Evolutionary conservation across 768 basidiomycete species (phyloP), one percentile per base, ranked within the genome.

Genomic region (Tubosaeta brunneosetosa): DNA sequence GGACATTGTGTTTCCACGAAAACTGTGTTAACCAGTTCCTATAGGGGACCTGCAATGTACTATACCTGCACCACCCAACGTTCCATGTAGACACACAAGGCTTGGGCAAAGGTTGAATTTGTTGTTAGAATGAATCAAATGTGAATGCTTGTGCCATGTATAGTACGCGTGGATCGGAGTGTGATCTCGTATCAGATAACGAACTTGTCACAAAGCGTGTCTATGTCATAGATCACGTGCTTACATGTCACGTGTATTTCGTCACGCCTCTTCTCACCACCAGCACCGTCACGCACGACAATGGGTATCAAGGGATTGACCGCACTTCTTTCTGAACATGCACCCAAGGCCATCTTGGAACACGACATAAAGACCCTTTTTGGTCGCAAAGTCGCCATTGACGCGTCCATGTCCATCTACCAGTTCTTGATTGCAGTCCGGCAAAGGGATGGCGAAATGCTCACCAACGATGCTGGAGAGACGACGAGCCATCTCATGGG

Each of bases 401-500:
- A 99, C 77, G 97, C 97, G 66, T 94, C 91, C 55, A 93, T 94
- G 91, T 90, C 86, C 3, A 94, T 94, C 47, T 95, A 94, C 77
- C 93, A 95, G 66, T 99, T 99, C 71, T 83, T 99, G 53, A 98
- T 99, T 53, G 97, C 97, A 17, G 97, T 98, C 11, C 81, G 97
- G 29, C 94, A 95, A 71, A 86, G 84, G 67, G 97, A 98, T 67
- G 97, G 97, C 17, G 93, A 98, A 71, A 82, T 94, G 78, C 80
- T 99, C 59, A 95, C 88, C 61, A 97, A 97, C 65, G 95, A 98
- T n/a, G 84, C 86, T 0, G 97, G 97, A 16, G 97, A 99, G 66
- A 97, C 93, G 4, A 99, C 97, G 2, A 94, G 93, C 73, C 95
- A 99, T 72, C 76, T 99, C 11, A 97, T 98, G 94, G 97, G 97